Evolutionary conservation across 2,329 filamentous ascomycete species (phyloP), one percentile per base, ranked within the genome.

Genomic region (Penicillium corylophilum): DNA sequence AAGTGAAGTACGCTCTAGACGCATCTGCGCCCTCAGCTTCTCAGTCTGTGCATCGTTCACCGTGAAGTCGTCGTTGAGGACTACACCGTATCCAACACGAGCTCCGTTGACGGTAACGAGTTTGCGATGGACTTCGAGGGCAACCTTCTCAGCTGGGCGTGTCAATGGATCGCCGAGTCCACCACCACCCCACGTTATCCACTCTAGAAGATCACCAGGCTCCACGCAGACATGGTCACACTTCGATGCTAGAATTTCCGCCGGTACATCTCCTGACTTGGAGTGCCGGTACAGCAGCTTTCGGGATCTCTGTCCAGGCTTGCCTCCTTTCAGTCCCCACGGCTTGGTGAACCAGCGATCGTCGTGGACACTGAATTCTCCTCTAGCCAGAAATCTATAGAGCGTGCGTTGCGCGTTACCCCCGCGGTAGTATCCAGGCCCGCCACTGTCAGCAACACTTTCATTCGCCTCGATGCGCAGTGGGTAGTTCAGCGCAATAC

Each of bases 151-250:
- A 0, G 73, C 66, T 0, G 77, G 73, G 0, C 77, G 69, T 0
- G 70, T 73, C 5, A 79, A 63, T 0, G 76, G 72, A 59, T 79
- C 76, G 28, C 77, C 77, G 12, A 79, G 69, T 2, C 77, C 76
- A 20, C 76, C 77, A 24, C 75, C 77, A 41, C 77, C 76, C 77
- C 76, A 79, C 4, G 77, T 79, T 26, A 77, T 70, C 74, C 73
- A 79, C 63, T 79, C 76, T 5, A 79, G 72, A 1, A 78, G 67
- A 53, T 80, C 77, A 12, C 72, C 76, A 1, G 72, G 73, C 29
- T 72, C 63, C 1, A 79, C 77, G 15, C 70, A 68, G 23, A 80
- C 59, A 55, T 78, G 71, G 56, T 80, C 77, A 54, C 75, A 77
- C 59, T 80, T 79, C n/a, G 71, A 74, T 9, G 73, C 71, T 2